These are phyloP conservation scores for Dunaliella primolecta DNA, from an alignment of 139 green algal species.

Conservation along the genomic window DNA sequence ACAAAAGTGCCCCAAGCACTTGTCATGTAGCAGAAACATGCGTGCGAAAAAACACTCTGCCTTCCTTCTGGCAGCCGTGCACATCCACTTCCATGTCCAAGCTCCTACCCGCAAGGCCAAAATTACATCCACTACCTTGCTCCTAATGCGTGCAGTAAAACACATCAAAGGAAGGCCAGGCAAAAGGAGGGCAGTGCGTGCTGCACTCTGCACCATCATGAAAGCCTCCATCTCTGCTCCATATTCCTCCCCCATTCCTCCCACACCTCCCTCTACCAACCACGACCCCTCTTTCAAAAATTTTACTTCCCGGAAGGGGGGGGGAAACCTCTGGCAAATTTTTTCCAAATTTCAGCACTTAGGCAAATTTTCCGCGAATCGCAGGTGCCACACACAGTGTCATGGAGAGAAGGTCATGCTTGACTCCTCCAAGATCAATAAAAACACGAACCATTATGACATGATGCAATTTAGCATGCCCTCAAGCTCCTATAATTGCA, in stretches of 20 bases:
- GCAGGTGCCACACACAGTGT: too few relatives aligned
- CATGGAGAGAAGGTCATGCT: too few relatives aligned
- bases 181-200: not conserved
- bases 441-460: too few relatives aligned
- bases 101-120: not conserved
- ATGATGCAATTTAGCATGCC: too few relatives aligned
- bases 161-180: not conserved
- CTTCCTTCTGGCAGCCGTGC: not conserved
- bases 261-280: not conserved
- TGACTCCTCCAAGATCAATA: too few relatives aligned
- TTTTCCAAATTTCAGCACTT: not conserved
- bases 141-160: not conserved
- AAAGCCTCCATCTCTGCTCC: not conserved
- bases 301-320: not conserved
- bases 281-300: not conserved
- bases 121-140: not conserved
- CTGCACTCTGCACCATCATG: not conserved
- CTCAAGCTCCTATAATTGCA: too few relatives aligned
- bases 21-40: too few relatives aligned
- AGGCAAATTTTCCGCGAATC: not conserved
- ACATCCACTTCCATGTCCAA: not conserved
- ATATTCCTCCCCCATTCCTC: not conserved
- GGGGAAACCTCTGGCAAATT: not conserved
- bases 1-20: not conserved
- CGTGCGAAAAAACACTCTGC: not conserved